phyloP scores from a whole-genome alignment of 371 early-diverging fungal species.

The Mucor lusitanicus region DNA sequence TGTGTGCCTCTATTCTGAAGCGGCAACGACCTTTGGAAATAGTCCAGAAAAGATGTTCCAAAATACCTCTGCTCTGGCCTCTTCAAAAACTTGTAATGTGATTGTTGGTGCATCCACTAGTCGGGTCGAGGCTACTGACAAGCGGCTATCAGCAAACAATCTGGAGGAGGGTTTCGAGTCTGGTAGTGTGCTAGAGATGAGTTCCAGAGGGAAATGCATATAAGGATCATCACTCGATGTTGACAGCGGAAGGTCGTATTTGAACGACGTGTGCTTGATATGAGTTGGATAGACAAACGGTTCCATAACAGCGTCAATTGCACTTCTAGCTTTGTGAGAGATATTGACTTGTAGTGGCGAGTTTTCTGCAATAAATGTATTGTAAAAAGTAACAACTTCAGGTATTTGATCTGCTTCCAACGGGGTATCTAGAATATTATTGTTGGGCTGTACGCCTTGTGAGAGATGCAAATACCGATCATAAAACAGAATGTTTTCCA shows the following conservation, averaged over 20 bases:
- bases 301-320: conserved; percentile 9
- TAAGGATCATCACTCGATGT: neutral
- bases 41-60: conserved; percentile 47
- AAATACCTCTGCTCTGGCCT: conserved; percentile 39
- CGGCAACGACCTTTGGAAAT: conserved; percentile 36
- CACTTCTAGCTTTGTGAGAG: conserved; percentile 23
- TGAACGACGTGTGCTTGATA: neutral
- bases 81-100: conserved; percentile 30
- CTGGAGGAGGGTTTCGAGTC: neutral
- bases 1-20: neutral
- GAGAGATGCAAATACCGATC: conserved; percentile 24
- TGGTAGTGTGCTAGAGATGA: neutral
- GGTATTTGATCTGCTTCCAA: neutral
- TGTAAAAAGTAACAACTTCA: conserved; percentile 31
- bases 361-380: conserved; percentile 32
- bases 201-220: neutral
- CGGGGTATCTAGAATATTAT: conserved; percentile 1
- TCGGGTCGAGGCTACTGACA: neutral
- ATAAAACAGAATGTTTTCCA: conserved; percentile 42
- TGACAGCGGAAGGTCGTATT: neutral
- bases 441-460: neutral
- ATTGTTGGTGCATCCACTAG: neutral
- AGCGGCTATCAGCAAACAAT: neutral
- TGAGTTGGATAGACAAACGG: neutral
- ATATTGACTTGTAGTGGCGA: conserved; percentile 47